Conservation (phyloP, 345 rosid genomes). For the Ricinus communis region DNA sequence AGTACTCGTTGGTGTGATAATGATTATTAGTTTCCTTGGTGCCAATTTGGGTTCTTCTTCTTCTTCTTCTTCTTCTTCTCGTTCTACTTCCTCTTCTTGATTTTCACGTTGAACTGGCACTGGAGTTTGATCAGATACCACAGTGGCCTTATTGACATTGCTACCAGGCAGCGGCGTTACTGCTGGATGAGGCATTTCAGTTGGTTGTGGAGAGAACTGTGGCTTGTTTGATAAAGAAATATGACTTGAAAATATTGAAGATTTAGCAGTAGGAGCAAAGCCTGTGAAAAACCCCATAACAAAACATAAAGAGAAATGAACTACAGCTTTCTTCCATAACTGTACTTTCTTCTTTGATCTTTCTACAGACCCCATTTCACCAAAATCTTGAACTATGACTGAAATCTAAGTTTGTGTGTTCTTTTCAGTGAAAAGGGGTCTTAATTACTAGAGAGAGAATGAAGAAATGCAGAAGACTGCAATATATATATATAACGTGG, state of each 20-base stretch:
- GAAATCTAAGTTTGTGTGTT: not conserved
- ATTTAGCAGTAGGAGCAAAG: slow-evolving; percentile 72
- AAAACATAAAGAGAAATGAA: slow-evolving; percentile 78
- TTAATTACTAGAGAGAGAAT: not conserved
- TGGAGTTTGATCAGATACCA: slow-evolving; percentile 29
- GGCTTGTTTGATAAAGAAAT: slow-evolving; percentile 27
- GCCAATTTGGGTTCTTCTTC: slow-evolving; percentile 9
- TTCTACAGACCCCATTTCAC: slow-evolving; percentile 52
- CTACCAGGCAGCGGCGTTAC: slow-evolving; percentile 14
- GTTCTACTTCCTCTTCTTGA: slow-evolving; percentile 1
- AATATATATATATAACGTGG: not conserved
- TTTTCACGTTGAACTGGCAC: slow-evolving; percentile 27
- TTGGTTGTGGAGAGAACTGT: slow-evolving; percentile 32
- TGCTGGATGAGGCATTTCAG: slow-evolving; percentile 21
- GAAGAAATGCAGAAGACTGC: slow-evolving; percentile 6
- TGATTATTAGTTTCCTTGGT: slow-evolving; percentile 51
- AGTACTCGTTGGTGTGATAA: slow-evolving; percentile 59
- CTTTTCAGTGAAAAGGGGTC: not conserved
- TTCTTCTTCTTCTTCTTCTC: slow-evolving; percentile 6
- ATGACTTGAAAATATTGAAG: slow-evolving; percentile 39
- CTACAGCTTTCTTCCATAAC: slow-evolving; percentile 79
- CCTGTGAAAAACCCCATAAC: slow-evolving; percentile 89
- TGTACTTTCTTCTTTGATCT: slow-evolving; percentile 81
- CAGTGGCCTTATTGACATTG: too few species aligned
- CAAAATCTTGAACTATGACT: not conserved